phyloP scores from a whole-genome alignment of 208 protist species.

The Crithidia sp. region DNA sequence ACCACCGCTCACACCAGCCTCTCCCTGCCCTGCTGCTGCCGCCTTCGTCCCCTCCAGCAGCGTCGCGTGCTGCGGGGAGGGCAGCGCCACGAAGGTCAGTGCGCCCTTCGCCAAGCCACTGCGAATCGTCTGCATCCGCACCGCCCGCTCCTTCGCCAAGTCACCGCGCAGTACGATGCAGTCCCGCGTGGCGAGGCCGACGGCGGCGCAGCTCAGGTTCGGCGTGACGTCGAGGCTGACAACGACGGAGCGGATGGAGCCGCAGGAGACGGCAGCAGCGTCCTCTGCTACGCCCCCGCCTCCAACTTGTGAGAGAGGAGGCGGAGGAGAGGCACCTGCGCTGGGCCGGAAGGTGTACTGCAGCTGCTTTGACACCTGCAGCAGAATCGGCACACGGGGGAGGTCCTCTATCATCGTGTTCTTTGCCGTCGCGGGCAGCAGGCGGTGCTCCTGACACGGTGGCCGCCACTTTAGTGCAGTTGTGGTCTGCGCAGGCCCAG shows the following conservation, averaged over 20 bases:
- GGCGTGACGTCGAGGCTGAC: slow-evolving; percentile 83
- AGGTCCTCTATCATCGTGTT: slow-evolving; percentile 13
- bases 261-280: slow-evolving; percentile 20
- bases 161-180: slow-evolving; percentile 76
- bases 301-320: background rate
- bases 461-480: slow-evolving; percentile 33
- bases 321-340: background rate
- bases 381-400: slow-evolving; percentile 23
- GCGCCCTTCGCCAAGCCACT: slow-evolving; percentile 36
- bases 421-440: slow-evolving; percentile 41
- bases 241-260: slow-evolving; percentile 56
- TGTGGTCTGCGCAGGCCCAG: slow-evolving; percentile 11
- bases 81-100: slow-evolving; percentile 54
- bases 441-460: slow-evolving; percentile 48
- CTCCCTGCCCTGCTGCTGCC: background rate
- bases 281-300: background rate
- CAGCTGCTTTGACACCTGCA: slow-evolving; percentile 25
- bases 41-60: slow-evolving; percentile 3
- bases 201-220: slow-evolving; percentile 78
- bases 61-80: slow-evolving; percentile 14
- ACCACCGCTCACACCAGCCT: background rate
- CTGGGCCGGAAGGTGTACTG: slow-evolving; percentile 19
- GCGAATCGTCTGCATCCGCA: slow-evolving; percentile 37
- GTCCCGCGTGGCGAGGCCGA: slow-evolving; percentile 88
- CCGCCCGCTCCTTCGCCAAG: slow-evolving; percentile 39